Evolutionary conservation across 345 rosid species (phyloP), one percentile per base, ranked within the genome.

Genomic region (Populus simonii): DNA sequence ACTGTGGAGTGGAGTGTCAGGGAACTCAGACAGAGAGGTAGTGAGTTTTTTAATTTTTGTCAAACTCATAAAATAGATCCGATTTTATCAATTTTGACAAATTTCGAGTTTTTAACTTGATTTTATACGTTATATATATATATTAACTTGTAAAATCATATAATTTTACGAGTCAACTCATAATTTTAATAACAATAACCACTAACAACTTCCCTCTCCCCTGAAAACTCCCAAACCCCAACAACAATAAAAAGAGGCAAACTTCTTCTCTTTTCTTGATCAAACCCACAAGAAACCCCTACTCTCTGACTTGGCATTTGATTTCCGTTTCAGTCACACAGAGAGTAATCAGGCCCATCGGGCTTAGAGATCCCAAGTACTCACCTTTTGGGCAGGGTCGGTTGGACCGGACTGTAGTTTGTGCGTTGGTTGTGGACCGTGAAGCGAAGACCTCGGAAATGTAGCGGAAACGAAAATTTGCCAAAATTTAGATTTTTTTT

Each of bases 381-480:
- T 92, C 98, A 5, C 98, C 99, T 0, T 93, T 96, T 22, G 97
- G 99, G 18, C 98, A 97, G 9, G 91, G 89, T 3, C 87, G 96
- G 63, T 57, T 94, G 73, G 87, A 88, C 86, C 87, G 97, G 68
- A 93, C 98, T 3, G 99, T 98, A 9, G 95, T 94, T 3, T 93
- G 93, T 53, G 98, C 98, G 5, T 97, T 97, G 4, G 94, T 88
- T 3, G 93, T 88, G 63, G 89, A 90, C 61, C 91, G 86, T 43
- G 91, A 86, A 83, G 88, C 86, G 61, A 80, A 71, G 81, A 89
- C 35, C 35, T 33, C 35, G 35, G 35, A 33, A 29, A 33, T 33
- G 35, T 33, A 33, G 35, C 31, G 31, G 31, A 29, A 29, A 29
- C 31, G 31, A 29, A 29, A 2, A 29, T 29, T 29, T 29, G 31